These are phyloP conservation scores for Ophiostoma himal-ulmi DNA, from an alignment of 2,329 filamentous ascomycete species.

Conservation along the genomic window DNA sequence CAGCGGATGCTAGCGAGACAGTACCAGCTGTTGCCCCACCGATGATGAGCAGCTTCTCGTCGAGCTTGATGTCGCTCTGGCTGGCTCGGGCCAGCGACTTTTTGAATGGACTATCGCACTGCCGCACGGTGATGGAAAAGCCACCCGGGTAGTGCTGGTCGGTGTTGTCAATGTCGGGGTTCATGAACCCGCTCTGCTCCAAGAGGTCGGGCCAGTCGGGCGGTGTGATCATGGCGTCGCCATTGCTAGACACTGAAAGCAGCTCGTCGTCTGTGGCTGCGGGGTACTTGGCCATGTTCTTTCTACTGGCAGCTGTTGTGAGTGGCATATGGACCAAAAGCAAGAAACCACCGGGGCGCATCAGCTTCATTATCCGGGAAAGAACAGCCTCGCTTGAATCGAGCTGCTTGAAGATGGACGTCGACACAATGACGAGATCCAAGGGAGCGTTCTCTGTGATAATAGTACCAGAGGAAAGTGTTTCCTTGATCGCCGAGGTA, in stretches of 20 bases:
- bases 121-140: slow-evolving; percentile 37
- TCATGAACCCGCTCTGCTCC: slow-evolving; percentile 33
- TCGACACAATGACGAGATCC: slow-evolving; percentile 31
- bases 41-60: slow-evolving; percentile 13
- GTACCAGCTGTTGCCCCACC: not conserved
- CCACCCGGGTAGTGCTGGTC: slow-evolving; percentile 34
- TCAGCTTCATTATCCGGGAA: slow-evolving; percentile 24
- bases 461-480: not conserved
- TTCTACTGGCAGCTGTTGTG: not conserved
- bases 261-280: not conserved
- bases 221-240: slow-evolving; percentile 26
- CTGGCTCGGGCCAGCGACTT: not conserved
- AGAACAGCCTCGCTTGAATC: slow-evolving; percentile 21
- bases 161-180: slow-evolving; percentile 30
- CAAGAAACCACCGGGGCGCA: slow-evolving; percentile 33
- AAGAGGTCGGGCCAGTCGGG: slow-evolving; percentile 35
- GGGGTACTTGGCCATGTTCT: not conserved
- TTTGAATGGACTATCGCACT: slow-evolving; percentile 31
- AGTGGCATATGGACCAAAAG: slow-evolving; percentile 30
- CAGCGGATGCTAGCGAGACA: not conserved
- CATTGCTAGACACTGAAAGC: not conserved
- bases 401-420: slow-evolving; percentile 25
- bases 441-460: slow-evolving; percentile 8
- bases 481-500: not conserved
- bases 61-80: not conserved